Evolutionary conservation across 179 eudicot genomes (phyloP).

Genomic region (Heliamphora pulchella): DNA sequence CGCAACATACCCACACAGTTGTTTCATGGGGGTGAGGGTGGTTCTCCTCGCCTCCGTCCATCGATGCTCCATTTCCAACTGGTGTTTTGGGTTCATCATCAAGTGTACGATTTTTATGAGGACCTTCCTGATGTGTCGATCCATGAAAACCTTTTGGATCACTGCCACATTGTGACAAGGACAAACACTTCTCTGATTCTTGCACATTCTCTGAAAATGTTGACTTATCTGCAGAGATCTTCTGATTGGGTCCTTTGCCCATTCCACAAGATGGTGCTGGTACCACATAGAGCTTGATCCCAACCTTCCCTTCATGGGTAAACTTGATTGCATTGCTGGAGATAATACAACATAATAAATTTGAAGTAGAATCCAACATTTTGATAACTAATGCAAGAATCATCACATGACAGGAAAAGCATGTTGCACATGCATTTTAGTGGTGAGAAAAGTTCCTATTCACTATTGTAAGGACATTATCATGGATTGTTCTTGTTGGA

Average conservation of each 20-base stretch:
- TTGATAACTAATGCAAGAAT: not conserved
- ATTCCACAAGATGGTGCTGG: conserved; percentile 34
- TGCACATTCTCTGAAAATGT: conserved; percentile 4
- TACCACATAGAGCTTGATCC: conserved; percentile 64
- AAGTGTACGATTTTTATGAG: conserved; percentile 22
- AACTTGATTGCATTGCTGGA: conserved; percentile 93
- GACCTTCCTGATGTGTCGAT: conserved; percentile 24
- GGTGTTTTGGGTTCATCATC: conserved; percentile 33
- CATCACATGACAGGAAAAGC: not conserved
- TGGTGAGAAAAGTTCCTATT: not conserved
- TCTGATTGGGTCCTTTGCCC: conserved; percentile 23
- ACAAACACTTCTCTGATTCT: conserved; percentile 9
- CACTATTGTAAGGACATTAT: too few species aligned
- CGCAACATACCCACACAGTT: conserved; percentile 85
- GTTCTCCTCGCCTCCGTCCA: conserved; percentile 25
- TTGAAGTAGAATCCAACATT: not conserved
- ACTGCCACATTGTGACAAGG: conserved; percentile 14
- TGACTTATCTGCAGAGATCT: conserved; percentile 22
- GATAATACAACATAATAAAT: conserved; percentile 5
- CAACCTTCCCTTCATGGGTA: conserved; percentile 94
- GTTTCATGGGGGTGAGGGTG: conserved; percentile 26
- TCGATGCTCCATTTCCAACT: conserved; percentile 25
- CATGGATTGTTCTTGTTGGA: too few species aligned
- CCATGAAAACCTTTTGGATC: conserved; percentile 21
- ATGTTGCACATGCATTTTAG: not conserved